These are phyloP conservation scores for Fusarium nanum DNA, from an alignment of 2,329 filamentous ascomycete genomes.

Conservation along the genomic window DNA sequence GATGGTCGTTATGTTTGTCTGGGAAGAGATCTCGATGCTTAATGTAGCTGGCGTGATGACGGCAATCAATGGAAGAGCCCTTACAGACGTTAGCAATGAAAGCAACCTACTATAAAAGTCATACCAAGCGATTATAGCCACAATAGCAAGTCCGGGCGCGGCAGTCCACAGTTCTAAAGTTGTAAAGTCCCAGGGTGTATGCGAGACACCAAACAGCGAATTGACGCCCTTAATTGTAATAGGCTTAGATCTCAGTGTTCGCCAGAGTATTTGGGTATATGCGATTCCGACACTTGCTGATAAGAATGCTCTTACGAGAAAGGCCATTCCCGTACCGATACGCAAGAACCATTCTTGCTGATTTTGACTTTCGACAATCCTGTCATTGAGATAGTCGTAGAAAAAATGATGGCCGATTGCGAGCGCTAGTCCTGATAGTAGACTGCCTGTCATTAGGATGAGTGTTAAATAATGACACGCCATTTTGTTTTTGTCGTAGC, in stretches of 20 bases:
- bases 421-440: background rate
- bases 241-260: background rate
- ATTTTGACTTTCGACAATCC: background rate
- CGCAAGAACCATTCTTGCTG: conserved; percentile 33
- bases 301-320: background rate
- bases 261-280: conserved; percentile 23
- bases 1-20: background rate
- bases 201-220: background rate
- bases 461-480: fast-evolving
- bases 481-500: too few species aligned
- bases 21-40: fast-evolving
- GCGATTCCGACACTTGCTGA: conserved; percentile 13
- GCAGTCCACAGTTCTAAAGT: conserved; percentile 6
- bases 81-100: too few species aligned
- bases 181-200: background rate
- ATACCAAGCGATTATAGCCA: conserved; percentile 15
- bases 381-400: background rate
- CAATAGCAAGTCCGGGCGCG: background rate
- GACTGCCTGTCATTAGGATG: conserved; percentile 4
- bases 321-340: conserved; percentile 16
- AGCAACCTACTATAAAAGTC: too few species aligned
- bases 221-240: conserved; percentile 6
- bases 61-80: conserved; percentile 2
- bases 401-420: conserved; percentile 20
- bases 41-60: conserved; percentile 10